Base-by-base conservation (phyloP, 352 stramenopile species). In the Phytophthora ohioensis region DNA sequence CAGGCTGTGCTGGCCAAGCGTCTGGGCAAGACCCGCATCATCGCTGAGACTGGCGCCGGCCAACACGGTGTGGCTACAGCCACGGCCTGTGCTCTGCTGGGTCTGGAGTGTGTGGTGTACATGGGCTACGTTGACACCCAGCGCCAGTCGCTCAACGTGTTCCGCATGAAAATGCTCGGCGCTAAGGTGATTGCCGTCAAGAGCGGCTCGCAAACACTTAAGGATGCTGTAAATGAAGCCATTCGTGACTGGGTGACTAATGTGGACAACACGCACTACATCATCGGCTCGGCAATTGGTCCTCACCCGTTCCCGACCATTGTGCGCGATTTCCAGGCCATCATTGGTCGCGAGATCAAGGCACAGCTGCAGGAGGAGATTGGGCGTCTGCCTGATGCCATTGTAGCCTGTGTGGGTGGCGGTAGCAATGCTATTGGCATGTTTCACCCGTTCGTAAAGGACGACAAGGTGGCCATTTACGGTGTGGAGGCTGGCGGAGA, bases 91-190 rank as follows among this genome's bases (percentile, higher is more conserved):
- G 97, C 97, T 32, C 93, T 99, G 58, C 78, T 99, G 27, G 96
- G 93, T 11, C 78, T 99, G 17, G 93, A 99, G 43, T 99, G 97
- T 72, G 98, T 93, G 6, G 91, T 99, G 7, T 99, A 99, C 92
- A 99, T 99, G 98, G 98, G 98, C 71, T 98, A 97, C 58, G 94
- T 98, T 21, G 98, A 99, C 86, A 99, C 97, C 54, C 85, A 98
- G 78, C 87, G 97, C 69, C 98, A 99, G 87, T 95, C 87, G 75
- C 88, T 99, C 9, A 99, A 99, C 79, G 98, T 99, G 5, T 99
- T 99, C 75, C 94, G 97, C 54, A 99, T 99, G 98, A 99, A 99
- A 78, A 99, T 99, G 79, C 92, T 99, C n/a, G 97, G 98, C 53
- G 97, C 97, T 31, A 99, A 98, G 79, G 97, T 99, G 13, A 82